Evolutionary conservation across 768 basidiomycete genomes (phyloP).

Genomic region (Pisolithus tinctorius): DNA sequence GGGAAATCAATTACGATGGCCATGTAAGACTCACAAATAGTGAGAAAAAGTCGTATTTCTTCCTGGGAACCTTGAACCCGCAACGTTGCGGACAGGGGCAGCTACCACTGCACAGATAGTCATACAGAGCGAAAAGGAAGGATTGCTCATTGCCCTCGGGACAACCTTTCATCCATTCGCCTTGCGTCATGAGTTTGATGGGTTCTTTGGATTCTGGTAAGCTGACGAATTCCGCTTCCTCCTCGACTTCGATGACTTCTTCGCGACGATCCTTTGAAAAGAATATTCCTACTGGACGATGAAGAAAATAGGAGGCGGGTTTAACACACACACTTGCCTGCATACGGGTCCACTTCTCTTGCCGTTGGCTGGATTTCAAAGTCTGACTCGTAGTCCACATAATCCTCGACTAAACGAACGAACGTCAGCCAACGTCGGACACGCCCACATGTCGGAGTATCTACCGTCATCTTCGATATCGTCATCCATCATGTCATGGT

Average conservation of each 20-base stretch:
- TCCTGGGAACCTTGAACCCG: constrained; percentile 51
- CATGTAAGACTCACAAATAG: constrained; percentile 55
- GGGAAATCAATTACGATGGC: background rate
- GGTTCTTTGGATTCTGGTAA: constrained; percentile 39
- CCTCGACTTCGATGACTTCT: constrained; percentile 88
- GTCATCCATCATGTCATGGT: constrained; percentile 25
- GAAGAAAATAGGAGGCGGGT: constrained; percentile 3
- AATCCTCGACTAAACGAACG: constrained; percentile 41
- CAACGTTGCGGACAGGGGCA: constrained; percentile 75
- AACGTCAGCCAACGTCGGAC: background rate
- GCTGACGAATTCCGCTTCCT: constrained; percentile 51
- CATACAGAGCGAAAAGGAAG: constrained; percentile 81
- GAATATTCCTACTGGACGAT: constrained; percentile 61
- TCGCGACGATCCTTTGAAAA: constrained; percentile 92
- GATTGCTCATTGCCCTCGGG: constrained; percentile 90
- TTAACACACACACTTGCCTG: constrained; percentile 41
- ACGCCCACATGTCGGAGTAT: constrained; percentile 1
- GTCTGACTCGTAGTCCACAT: constrained; percentile 80
- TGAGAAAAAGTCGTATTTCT: constrained; percentile 76
- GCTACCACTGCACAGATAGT: constrained; percentile 55
- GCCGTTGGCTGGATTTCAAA: constrained; percentile 44
- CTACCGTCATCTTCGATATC: constrained; percentile 50
- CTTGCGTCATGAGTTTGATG: constrained; percentile 72
- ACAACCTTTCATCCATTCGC: constrained; percentile 97
- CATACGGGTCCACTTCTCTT: constrained; percentile 80